Evolutionary conservation across 192 early-diverging fungal genomes (phyloP).

Genomic region (Dimargaris cristalligena): DNA sequence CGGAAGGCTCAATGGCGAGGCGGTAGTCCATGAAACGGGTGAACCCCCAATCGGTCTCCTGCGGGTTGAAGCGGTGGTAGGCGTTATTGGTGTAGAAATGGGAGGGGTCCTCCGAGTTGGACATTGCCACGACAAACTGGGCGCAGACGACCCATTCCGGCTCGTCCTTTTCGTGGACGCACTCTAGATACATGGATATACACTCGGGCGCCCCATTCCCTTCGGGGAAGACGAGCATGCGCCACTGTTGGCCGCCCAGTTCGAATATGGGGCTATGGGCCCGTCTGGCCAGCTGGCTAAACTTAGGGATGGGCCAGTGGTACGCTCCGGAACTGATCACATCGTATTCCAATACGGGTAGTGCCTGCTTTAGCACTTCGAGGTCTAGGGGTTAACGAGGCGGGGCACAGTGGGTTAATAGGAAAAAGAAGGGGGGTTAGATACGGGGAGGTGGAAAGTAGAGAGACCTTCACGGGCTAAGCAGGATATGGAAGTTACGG

Average conservation of each 20-base stretch:
- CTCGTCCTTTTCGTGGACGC: constrained; percentile 43
- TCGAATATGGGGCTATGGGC: constrained; percentile 23
- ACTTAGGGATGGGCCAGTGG: constrained; percentile 28
- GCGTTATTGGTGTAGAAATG: constrained; percentile 42
- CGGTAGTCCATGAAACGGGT: constrained; percentile 50
- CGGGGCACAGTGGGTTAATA: too few relatives aligned
- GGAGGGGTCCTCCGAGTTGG: constrained; percentile 51
- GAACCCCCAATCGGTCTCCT: constrained; percentile 93
- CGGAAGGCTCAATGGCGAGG: constrained; percentile 20
- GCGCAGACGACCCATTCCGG: constrained; percentile 69
- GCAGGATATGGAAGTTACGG: too few relatives aligned
- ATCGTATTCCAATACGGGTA: constrained; percentile 20
- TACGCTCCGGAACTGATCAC: constrained; percentile 25
- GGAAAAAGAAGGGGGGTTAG: too few relatives aligned
- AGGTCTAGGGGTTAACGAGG: too few relatives aligned
- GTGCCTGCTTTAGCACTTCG: neutral
- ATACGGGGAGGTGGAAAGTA: too few relatives aligned
- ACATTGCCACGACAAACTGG: constrained; percentile 60
- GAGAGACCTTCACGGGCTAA: too few relatives aligned
- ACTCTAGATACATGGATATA: constrained; percentile 76
- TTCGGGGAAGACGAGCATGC: constrained; percentile 72
- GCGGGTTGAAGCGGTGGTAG: constrained; percentile 63
- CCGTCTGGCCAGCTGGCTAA: constrained; percentile 25
- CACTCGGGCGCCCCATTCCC: constrained; percentile 60
- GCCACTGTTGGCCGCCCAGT: constrained; percentile 35